These are phyloP conservation scores for Delonix regia DNA, from an alignment of 306 rosid species.

Conservation along the genomic window DNA sequence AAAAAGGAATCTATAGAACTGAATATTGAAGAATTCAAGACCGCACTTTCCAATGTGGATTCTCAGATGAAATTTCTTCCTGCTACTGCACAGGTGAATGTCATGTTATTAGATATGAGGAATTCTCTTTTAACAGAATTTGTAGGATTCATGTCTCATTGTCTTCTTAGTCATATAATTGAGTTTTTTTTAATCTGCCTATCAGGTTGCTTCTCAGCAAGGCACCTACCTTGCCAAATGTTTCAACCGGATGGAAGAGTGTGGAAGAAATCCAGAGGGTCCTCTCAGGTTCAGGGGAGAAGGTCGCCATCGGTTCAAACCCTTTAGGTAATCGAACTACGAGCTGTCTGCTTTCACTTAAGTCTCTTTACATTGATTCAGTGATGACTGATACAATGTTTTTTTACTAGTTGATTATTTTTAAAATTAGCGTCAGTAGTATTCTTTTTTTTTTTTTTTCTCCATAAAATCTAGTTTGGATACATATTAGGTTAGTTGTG, in stretches of 20 bases:
- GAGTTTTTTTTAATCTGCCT: constrained; percentile 31
- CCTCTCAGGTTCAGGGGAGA: constrained; percentile 88
- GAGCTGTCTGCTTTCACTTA: constrained; percentile 2
- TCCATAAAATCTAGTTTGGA: no score
- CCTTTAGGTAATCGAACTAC: constrained; percentile 67
- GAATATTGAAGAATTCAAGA: constrained; percentile 75
- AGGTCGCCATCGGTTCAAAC: constrained; percentile 94
- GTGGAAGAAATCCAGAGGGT: constrained; percentile 86
- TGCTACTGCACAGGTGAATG: constrained; percentile 88
- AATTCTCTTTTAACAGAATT: constrained; percentile 3
- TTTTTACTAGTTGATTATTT: not conserved
- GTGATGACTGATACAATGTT: constrained; percentile 19
- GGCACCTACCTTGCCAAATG: constrained; percentile 86
- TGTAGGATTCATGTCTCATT: not conserved
- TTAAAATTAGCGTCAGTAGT: no score
- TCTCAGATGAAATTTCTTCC: constrained; percentile 94
- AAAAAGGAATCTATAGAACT: constrained; percentile 66
- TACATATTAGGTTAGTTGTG: no score
- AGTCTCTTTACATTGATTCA: constrained; percentile 12
- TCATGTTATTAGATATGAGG: constrained; percentile 11
- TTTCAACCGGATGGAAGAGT: constrained; percentile 81
- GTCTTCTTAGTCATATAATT: constrained; percentile 12
- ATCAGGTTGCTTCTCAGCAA: constrained; percentile 95
- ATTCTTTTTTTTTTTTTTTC: no score
- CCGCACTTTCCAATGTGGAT: constrained; percentile 83